phyloP scores from a whole-genome alignment of 345 rosid genomes.

The Hibiscus trionum region DNA sequence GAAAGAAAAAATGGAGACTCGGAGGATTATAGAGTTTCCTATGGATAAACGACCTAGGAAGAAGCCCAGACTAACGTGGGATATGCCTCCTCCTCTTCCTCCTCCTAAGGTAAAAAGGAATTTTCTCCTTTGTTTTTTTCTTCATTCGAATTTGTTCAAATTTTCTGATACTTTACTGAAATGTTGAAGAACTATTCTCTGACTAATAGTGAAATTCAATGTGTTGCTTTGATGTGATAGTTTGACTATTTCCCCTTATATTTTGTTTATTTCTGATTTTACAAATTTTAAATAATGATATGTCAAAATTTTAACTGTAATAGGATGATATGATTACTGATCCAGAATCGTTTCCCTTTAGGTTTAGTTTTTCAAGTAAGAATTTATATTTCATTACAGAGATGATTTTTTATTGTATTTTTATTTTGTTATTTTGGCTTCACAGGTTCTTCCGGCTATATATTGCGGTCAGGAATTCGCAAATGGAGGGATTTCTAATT shows the following conservation, averaged over 20 bases:
- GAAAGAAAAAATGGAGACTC: constrained; percentile 44
- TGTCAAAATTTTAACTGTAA: no score
- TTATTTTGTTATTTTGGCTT: background rate
- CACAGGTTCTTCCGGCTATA: constrained; percentile 46
- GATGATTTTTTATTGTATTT: background rate
- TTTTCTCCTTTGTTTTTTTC: background rate
- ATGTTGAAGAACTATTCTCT: background rate
- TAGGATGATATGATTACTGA: background rate
- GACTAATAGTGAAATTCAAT: background rate
- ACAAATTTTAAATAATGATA: background rate
- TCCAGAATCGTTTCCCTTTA: background rate
- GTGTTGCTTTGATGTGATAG: background rate
- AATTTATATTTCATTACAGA: background rate
- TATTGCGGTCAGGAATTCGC: constrained; percentile 52
- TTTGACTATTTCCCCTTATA: background rate
- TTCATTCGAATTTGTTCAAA: background rate
- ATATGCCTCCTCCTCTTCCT: constrained; percentile 45
- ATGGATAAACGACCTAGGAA: constrained; percentile 70
- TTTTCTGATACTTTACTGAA: background rate
- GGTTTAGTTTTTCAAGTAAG: background rate
- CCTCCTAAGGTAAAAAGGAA: constrained; percentile 30
- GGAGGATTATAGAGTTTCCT: constrained; percentile 51
- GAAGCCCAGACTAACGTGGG: constrained; percentile 66
- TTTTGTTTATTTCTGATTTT: background rate
- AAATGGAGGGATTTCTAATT: constrained; percentile 39